Percentiles rank a stretch among this genome's conserved stretches.
Evolutionary conservation across 2,329 filamentous ascomycete species (phyloP).

Genomic region (Monosporascus sp.): DNA sequence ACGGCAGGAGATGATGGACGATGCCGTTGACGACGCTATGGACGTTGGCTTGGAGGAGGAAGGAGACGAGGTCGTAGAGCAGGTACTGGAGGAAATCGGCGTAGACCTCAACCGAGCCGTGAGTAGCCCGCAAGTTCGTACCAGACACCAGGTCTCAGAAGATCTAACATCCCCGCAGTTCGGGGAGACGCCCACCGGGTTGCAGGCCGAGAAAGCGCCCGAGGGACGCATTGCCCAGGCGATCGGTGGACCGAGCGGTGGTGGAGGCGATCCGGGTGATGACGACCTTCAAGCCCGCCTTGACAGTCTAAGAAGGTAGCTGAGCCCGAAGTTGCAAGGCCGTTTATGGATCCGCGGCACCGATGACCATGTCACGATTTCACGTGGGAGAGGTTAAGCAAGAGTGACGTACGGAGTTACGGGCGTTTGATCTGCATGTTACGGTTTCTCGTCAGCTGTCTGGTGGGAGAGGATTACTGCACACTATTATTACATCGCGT

Average conservation of each 20-base stretch:
- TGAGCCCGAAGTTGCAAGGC: not conserved
- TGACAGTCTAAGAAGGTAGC: conserved; percentile 69
- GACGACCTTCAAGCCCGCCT: conserved; percentile 92
- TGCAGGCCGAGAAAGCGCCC: conserved; percentile 68
- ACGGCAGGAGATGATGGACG: conserved; percentile 99
- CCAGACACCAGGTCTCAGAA: conserved; percentile 2
- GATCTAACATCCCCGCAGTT: conserved; percentile 53
- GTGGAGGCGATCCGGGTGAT: conserved; percentile 61
- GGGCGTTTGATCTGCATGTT: not conserved
- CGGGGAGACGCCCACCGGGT: conserved; percentile 81
- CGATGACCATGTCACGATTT: not conserved
- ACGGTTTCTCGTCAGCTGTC: not conserved
- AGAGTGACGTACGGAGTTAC: not conserved
- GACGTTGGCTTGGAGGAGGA: conserved; percentile 88
- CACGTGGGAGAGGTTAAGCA: not conserved
- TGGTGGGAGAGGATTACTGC: not conserved
- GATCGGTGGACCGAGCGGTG: conserved; percentile 59
- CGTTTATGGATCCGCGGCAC: not conserved
- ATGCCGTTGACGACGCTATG: conserved; percentile 95
- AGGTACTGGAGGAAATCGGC: conserved; percentile 94
- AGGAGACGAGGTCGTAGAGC: conserved; percentile 93
- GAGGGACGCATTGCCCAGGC: conserved; percentile 83
- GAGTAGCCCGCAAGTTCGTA: conserved; percentile 34
- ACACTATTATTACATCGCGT: no score
- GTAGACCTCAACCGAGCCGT: conserved; percentile 88